Base-by-base conservation (phyloP, 208 protist species). In the Crithidia bombi region DNA sequence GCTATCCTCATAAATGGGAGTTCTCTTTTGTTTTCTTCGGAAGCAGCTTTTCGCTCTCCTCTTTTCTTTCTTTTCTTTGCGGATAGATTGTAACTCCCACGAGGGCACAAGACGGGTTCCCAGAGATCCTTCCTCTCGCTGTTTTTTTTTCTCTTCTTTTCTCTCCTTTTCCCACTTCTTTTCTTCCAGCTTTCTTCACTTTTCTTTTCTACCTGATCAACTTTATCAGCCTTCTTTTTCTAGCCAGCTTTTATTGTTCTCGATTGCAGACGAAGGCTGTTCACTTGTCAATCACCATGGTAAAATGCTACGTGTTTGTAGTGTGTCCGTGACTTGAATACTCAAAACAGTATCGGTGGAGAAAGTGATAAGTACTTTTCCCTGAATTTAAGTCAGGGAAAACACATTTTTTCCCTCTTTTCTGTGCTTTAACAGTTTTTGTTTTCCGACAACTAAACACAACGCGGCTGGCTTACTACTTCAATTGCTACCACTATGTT, bases 121-220 rank as follows among this genome's bases (percentile, higher is more conserved):
- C 44, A 49, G 21, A 10, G 26, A 54, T 46, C 46, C 49, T 35
- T 36, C 65, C 35, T 41, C 47, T 44, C 25, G 26, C 54, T 43
- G 51, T 44, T 25, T 67, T 33, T 15, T 47, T 50, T 55, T 36
- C 46, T 59, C 65, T 35, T 25, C 47, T 56, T 58, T 69, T 58
- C 64, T 47, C 30, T 61, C 65, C 41, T 65, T 35, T 59, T 61
- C 36, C 47, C 38, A 66, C 51, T 55, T 61, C n/a, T 58, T 19
- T 69, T 65, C 64, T n/a, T 70, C 28, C 30, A 56, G 47, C 26
- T 61, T 66, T 44, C 33, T 52, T 32, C 26, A 21, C 39, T 30
- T 68, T 62, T 63, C 28, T 64, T 58, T 46, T 49, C 19, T 35
- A 9, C 17, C 50, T 38, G n/a, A 41, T 54, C 58, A 65, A 65